Conservation (phyloP, 805 yeast genomes). For the Teunomyces pallodes region DNA sequence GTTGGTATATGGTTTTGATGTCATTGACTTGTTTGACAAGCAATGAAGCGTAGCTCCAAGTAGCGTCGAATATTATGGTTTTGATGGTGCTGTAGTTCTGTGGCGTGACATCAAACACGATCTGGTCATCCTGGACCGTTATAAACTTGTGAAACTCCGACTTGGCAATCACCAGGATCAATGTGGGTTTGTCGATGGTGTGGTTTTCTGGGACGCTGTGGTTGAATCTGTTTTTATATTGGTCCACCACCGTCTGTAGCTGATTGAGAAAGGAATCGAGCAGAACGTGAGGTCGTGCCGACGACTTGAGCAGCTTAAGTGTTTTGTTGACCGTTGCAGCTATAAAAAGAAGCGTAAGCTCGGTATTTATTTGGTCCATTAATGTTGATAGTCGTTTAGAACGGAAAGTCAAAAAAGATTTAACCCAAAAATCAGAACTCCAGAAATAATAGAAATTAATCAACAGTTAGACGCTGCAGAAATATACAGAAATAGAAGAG, state of each 20-base stretch:
- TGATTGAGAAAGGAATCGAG: slow-evolving; percentile 7
- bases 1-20: slow-evolving; percentile 5
- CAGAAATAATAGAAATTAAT: neutral
- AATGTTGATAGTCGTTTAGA: neutral
- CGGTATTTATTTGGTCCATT: slow-evolving; percentile 5
- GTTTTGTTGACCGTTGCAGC: slow-evolving; percentile 11
- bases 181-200: slow-evolving; percentile 7
- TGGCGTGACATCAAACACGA: slow-evolving; percentile 18
- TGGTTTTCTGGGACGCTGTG: slow-evolving; percentile 1
- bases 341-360: slow-evolving; percentile 9
- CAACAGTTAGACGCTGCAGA: neutral
- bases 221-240: slow-evolving; percentile 5
- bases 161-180: slow-evolving; percentile 11
- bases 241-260: slow-evolving; percentile 4
- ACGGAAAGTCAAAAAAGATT: neutral
- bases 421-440: neutral
- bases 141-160: slow-evolving; percentile 21
- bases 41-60: slow-evolving; percentile 16
- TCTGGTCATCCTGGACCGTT: slow-evolving; percentile 14
- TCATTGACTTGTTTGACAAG: slow-evolving; percentile 23
- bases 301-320: slow-evolving; percentile 5
- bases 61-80: slow-evolving; percentile 19
- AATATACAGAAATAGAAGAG: too few relatives aligned
- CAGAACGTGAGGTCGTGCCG: slow-evolving; percentile 3
- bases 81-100: slow-evolving; percentile 19